These are phyloP conservation scores for Crucibulum laeve DNA, from an alignment of 768 basidiomycete species.

Conservation along the genomic window DNA sequence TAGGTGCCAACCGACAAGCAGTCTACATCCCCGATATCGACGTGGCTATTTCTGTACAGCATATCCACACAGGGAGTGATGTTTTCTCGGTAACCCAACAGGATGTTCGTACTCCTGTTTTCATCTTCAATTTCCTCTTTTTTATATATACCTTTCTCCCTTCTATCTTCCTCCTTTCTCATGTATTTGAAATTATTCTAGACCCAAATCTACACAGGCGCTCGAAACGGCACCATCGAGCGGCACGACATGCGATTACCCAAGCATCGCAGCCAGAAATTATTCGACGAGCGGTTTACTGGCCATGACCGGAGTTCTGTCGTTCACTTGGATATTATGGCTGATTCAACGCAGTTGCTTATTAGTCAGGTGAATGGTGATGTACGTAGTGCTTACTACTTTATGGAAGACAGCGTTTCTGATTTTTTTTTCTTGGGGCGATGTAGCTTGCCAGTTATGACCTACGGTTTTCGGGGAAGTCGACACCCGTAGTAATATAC, in stretches of 20 bases:
- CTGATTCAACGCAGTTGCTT: conserved; percentile 50
- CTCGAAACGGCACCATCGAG: conserved; percentile 54
- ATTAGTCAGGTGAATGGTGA: conserved; percentile 56
- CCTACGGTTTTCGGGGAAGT: conserved; percentile 46
- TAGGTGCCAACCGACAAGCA: conserved; percentile 52
- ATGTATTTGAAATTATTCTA: conserved; percentile 15
- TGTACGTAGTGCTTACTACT: conserved; percentile 31
- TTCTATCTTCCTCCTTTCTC: too few species aligned
- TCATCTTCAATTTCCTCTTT: background rate
- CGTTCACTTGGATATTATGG: conserved; percentile 44
- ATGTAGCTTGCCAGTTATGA: conserved; percentile 58
- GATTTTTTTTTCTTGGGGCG: conserved; percentile 1
- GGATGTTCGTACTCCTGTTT: conserved; percentile 29
- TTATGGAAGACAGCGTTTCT: background rate
- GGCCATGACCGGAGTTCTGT: conserved; percentile 38
- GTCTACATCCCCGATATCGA: conserved; percentile 51
- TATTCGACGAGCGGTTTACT: conserved; percentile 34
- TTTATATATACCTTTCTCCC: too few species aligned
- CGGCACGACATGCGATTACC: conserved; percentile 53
- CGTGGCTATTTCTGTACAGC: conserved; percentile 22
- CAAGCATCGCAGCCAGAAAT: conserved; percentile 27
- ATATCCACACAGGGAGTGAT: conserved; percentile 54
- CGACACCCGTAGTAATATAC: conserved; percentile 41
- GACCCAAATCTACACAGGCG: conserved; percentile 51
- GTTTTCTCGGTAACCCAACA: conserved; percentile 57